A percentile compares a stretch with the other conserved stretches of the same genome.
These are phyloP conservation scores for Xylaria flabelliformis DNA, from an alignment of 495 filamentous ascomycete genomes.

Conservation along the genomic window DNA sequence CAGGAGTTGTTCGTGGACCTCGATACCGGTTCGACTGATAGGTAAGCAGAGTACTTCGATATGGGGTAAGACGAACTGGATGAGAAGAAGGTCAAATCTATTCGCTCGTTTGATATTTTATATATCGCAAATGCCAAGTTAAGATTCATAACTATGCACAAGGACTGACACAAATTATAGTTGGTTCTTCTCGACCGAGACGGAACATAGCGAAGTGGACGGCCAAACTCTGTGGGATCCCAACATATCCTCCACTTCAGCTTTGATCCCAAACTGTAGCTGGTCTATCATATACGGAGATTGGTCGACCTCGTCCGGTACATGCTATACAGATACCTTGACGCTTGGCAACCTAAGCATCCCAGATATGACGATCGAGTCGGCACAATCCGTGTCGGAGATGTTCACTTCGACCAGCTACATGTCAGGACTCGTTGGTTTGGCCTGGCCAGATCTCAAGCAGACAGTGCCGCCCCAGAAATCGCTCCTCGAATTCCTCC, in stretches of 20 bases:
- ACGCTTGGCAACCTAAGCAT: conserved; percentile 56
- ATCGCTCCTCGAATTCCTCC: conserved; percentile 71
- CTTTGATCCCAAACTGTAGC: conserved; percentile 52
- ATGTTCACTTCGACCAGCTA: conserved; percentile 36
- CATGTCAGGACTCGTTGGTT: conserved; percentile 48
- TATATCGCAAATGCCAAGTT: neutral
- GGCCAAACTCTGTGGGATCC: conserved; percentile 61
- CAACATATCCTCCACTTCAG: conserved; percentile 66
- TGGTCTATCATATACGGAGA: conserved; percentile 79
- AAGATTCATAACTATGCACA: neutral
- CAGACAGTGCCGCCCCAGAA: conserved; percentile 61
- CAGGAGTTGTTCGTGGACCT: conserved; percentile 71
- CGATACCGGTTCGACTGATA: conserved; percentile 78
- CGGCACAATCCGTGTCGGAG: conserved; percentile 40
- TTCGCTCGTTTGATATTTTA: neutral
- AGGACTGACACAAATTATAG: conserved; percentile 33
- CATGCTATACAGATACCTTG: conserved; percentile 48
- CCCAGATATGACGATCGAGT: conserved; percentile 62
- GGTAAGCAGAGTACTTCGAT: conserved; percentile 59
- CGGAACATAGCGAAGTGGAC: conserved; percentile 47
- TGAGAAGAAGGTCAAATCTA: neutral
- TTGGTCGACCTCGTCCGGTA: conserved; percentile 44
- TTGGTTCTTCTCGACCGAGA: conserved; percentile 69
- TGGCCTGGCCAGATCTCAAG: conserved; percentile 44
- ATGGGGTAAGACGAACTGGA: neutral